Evolutionary conservation across 306 rosid genomes (phyloP), one percentile per base, ranked within the genome.

Genomic region (Purshia tridentata): DNA sequence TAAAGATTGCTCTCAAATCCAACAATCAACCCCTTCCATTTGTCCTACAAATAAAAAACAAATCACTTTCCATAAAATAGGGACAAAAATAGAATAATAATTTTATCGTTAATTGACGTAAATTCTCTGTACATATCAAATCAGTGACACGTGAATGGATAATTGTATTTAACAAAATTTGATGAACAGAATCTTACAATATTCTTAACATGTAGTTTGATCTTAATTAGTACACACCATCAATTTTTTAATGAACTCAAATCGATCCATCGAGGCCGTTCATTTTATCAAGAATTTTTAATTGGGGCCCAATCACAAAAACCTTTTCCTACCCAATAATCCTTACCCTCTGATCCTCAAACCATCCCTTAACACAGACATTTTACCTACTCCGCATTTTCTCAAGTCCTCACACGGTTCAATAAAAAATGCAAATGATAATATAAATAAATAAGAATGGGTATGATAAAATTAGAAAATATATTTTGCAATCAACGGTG

Each of bases 211-310:
- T n/a, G n/a, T 29, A 29, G 42, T 5, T 4, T 29, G 64, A 8
- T 29, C 4, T 23, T 2, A 5, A 4, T 29, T 6, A 1, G 2
- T 37, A 13, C 8, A 19, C 22, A 9, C 22, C 12, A 41, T 6
- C 68, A 59, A 35, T 56, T 18, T 48, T 7, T 22, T 48, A 23
- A 48, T 22, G 14, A 47, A 0, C 6, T 67, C 4, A 49, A 78
- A 69, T 72, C 69, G 8, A 64, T 59, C 74, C 65, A 72, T 63
- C 63, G 10, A 47, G 19, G 11, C 65, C 80, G 18, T 63, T 16
- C 57, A 74, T 61, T 78, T 45, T 41, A 53, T 50, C 82, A 51
- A 35, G 49, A 61, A 10, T 35, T 6, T 6, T 14, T 12, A 13
- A 23, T n/a, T 16, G 47, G 47, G 20, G 44, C 22, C 1, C 47